phyloP scores from a whole-genome alignment of 352 stramenopile species.

The Globisporangium yorkense region DNA sequence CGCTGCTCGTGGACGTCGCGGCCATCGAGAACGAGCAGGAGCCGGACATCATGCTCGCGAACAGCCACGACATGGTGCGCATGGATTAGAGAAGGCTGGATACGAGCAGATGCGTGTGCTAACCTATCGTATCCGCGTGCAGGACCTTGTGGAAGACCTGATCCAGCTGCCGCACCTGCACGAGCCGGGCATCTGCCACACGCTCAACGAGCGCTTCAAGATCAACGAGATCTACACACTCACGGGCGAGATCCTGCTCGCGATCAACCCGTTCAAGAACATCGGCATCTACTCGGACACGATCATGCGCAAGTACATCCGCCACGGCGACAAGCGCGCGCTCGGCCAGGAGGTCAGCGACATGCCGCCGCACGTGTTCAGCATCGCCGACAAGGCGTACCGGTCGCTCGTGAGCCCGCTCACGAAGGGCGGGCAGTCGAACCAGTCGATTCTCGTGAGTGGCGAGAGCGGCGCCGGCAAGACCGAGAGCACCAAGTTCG shows the following conservation, averaged over 20 bases:
- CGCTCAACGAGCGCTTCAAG: constrained; percentile 88
- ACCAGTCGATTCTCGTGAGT: constrained; percentile 92
- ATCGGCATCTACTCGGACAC: constrained; percentile 84
- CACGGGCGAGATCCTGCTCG: constrained; percentile 76
- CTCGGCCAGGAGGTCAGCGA: constrained; percentile 55
- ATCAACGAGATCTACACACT: constrained; percentile 94
- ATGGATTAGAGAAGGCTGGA: not conserved
- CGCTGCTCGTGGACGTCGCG: constrained; percentile 41
- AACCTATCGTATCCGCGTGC: not conserved
- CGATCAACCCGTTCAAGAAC: constrained; percentile 88
- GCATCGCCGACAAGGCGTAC: constrained; percentile 88
- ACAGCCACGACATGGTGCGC: constrained; percentile 78
- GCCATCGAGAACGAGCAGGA: constrained; percentile 65
- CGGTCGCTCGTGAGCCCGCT: constrained; percentile 67
- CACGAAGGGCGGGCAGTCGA: constrained; percentile 28
- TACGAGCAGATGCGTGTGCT: not conserved
- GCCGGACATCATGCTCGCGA: constrained; percentile 59
- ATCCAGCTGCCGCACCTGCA: constrained; percentile 92
- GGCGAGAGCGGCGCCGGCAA: constrained; percentile 94
- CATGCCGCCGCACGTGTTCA: constrained; percentile 90
- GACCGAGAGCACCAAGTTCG: constrained; percentile 96
- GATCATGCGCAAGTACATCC: constrained; percentile 85
- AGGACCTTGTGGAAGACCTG: constrained; percentile 88
- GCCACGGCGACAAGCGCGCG: constrained; percentile 68
- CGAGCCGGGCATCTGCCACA: constrained; percentile 93